Evolutionary conservation across 2,329 filamentous ascomycete species (phyloP).

Genomic region (Ophiosphaerella herpotricha): DNA sequence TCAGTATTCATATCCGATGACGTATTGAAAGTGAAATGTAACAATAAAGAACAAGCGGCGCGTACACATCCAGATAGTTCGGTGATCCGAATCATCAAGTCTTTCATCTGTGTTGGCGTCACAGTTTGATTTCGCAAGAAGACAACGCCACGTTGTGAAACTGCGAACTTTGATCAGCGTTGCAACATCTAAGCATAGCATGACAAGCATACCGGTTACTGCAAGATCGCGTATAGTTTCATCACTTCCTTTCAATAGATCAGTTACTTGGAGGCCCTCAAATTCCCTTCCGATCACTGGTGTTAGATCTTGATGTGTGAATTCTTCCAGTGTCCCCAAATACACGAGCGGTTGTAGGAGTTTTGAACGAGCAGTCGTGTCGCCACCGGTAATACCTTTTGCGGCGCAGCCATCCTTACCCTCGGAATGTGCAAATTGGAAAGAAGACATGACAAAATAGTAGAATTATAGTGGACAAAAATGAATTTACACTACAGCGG

Average conservation of each 20-base stretch:
- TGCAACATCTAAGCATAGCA: background rate
- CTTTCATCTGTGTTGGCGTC: conserved; percentile 65
- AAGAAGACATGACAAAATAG: conserved; percentile 25
- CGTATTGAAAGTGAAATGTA: too few relatives aligned
- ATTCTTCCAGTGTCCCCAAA: conserved; percentile 29
- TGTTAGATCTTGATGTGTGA: conserved; percentile 50
- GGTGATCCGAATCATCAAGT: conserved; percentile 64
- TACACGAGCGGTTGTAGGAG: conserved; percentile 26
- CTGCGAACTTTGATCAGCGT: conserved; percentile 44
- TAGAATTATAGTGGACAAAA: background rate
- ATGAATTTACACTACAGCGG: too few relatives aligned
- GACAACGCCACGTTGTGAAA: conserved; percentile 71
- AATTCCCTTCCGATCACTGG: conserved; percentile 58
- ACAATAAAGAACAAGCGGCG: conserved; percentile 27
- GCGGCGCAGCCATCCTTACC: conserved; percentile 9
- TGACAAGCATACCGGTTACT: conserved; percentile 60
- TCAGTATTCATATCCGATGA: conserved; percentile 4
- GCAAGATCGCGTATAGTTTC: conserved; percentile 47
- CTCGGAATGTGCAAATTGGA: conserved; percentile 18
- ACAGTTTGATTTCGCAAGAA: conserved; percentile 67
- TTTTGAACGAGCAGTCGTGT: conserved; percentile 26
- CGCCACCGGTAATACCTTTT: conserved; percentile 22
- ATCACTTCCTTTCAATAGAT: conserved; percentile 41
- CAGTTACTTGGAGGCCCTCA: conserved; percentile 38
- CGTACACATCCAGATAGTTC: conserved; percentile 59